Evolutionary conservation across 495 filamentous ascomycete genomes (phyloP), one percentile per base, ranked within the genome.

Genomic region (Talaromyces proteolyticus): DNA sequence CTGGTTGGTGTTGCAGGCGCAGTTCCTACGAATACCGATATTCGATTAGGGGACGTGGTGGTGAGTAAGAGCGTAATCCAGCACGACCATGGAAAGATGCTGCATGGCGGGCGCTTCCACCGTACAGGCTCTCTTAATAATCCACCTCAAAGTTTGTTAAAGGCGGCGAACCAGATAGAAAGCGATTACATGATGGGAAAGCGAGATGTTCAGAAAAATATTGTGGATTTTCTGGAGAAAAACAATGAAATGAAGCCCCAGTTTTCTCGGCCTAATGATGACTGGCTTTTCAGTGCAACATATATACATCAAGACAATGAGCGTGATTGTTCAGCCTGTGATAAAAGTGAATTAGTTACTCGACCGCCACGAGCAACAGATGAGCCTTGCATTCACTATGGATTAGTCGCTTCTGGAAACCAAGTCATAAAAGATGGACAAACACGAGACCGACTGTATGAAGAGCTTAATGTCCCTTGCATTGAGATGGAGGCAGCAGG

Each of bases 1-100:
- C 50, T 76, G 70, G 12, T 51, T 43, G 45, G 63, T 58, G 47
- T 76, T 75, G 49, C 68, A 49, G 38, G 74, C 60, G 52, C 72
- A 67, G 50, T 75, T 75, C 8, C 44, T 26, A 52, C 75, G 73
- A 3, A 64, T 67, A 40, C 57, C 24, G 66, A 75, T 49, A 59
- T 70, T 41, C 60, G 61, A 37, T 61, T 75, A 6, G 72, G 73
- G 19, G 71, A 74, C 57, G 60, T 76, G 11, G 69, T 75, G 2
- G 63, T 77, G 41, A 66, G 70, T 56, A 50, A 60, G 21, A 66
- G 70, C 16, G 70, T 75, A 1, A 57, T 76, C 4, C 65, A 73
- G 49, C 73, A 69, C 51, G 63, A 74, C 42, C 53, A 62, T 46
- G 70, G 68, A 10, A 73, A 69, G 45, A 49, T 48, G 8, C 23